Evolutionary conservation across 176 grass and related monocot genomes (phyloP), one percentile per base, ranked within the genome.

Genomic region (Juncus inflexus): DNA sequence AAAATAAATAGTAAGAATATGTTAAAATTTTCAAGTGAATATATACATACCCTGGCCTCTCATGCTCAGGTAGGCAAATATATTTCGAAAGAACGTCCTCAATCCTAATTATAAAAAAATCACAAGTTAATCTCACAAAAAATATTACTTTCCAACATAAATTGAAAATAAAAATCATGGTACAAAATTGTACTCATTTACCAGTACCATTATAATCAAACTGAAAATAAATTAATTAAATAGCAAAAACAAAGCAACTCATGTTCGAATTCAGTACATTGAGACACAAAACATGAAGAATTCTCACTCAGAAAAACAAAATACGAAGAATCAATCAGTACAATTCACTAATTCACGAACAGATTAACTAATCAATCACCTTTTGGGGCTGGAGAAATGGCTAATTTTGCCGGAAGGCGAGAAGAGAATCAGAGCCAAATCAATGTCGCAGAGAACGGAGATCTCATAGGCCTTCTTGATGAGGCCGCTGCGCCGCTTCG

Each of bases 41-140:
- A 61, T 52, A 41, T 63, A 40, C 37, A 43, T 64, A 64, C 61
- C 38, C 4, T 9, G 12, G 6, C 43, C 43, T 45, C 9, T 45
- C 12, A 1, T 45, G 3, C 13, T 50, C 14, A 49, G 8, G 6
- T 2, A 3, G 1, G 63, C 9, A 49, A 66, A 66, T 15, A 19
- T 47, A 66, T 66, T 66, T 66, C 49, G 49, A 28, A 6, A 66
- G 9, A 41, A 66, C 42, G 12, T 50, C 63, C 63, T 66, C 63
- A 50, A 66, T 66, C 13, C 63, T 66, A 35, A 50, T 64, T 47
- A 35, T 43, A 15, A 35, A 47, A 65, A 15, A 65, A 3, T 38
- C n/a, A 63, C 3, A 43, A 3, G 3, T 2, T 66, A 15, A 41
- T 62, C 13, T n/a, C 7, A 15, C 38, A 10, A 62, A 28, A 28